These are phyloP conservation scores for Letharia columbiana DNA, from an alignment of 495 filamentous ascomycete genomes.

Conservation along the genomic window DNA sequence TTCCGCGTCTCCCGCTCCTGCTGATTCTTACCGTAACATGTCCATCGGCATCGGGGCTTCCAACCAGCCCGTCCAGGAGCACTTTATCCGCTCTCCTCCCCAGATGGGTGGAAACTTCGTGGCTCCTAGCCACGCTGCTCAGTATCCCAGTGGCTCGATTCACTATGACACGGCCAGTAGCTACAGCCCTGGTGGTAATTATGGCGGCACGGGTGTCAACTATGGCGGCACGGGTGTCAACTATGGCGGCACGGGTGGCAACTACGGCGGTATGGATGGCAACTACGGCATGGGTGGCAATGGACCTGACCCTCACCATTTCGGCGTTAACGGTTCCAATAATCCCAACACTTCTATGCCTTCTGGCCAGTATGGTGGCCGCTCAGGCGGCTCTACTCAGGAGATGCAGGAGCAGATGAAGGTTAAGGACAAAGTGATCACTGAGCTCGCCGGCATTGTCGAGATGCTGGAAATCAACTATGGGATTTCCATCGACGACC, in stretches of 20 bases:
- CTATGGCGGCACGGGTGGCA: no score
- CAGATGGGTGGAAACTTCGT: background rate
- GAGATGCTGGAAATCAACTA: slow-evolving; percentile 8
- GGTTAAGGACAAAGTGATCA: background rate
- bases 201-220: background rate
- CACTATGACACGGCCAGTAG: background rate
- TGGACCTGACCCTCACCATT: background rate
- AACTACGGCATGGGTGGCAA: background rate
- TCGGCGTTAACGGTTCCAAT: background rate
- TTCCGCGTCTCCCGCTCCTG: background rate
- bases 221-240: background rate
- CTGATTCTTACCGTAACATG: background rate
- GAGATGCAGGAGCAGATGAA: background rate
- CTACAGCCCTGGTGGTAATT: background rate
- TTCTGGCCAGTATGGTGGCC: background rate
- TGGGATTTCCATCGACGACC: background rate
- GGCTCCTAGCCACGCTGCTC: background rate
- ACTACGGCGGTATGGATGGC: background rate
- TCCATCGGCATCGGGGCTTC: background rate
- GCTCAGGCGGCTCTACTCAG: background rate
- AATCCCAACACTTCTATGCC: no score
- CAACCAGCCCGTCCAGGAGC: background rate
- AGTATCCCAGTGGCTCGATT: background rate
- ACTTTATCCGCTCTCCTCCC: background rate
- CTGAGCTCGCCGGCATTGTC: background rate